These are phyloP conservation scores for Vaccinium vitisidaea DNA, from an alignment of 148 eudicot species.

Conservation along the genomic window DNA sequence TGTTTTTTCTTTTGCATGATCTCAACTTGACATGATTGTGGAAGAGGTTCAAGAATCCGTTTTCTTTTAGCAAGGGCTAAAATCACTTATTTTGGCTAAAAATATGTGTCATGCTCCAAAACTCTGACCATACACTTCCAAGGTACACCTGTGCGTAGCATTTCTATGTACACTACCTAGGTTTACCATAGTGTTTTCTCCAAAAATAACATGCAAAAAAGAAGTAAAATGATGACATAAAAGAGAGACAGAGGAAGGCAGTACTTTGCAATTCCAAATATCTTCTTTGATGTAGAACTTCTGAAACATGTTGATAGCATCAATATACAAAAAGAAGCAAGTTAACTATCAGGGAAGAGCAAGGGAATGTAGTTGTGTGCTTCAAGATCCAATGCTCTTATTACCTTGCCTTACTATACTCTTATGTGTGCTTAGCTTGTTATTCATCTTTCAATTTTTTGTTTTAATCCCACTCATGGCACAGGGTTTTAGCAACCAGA, in stretches of 20 bases:
- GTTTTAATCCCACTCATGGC: background rate
- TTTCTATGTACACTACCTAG: background rate
- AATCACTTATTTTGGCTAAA: background rate
- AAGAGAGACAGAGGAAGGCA: background rate
- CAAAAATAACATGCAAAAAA: background rate
- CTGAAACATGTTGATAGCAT: background rate
- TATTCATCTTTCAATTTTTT: background rate
- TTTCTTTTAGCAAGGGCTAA: no score
- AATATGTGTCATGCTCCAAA: background rate
- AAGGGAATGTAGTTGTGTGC: background rate
- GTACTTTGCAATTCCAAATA: background rate
- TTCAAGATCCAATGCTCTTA: background rate
- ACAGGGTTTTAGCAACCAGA: conserved; percentile 52
- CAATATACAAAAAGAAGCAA: background rate
- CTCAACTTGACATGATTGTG: no score
- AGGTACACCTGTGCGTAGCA: background rate
- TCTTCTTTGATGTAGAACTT: background rate
- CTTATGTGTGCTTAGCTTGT: background rate
- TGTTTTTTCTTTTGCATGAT: no score
- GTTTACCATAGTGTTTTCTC: background rate
- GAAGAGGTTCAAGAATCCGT: no score
- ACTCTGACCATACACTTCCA: background rate
- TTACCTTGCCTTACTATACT: background rate
- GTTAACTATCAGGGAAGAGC: background rate
- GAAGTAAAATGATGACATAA: background rate